Evolutionary conservation across 2,329 filamentous ascomycete genomes (phyloP).

Genomic region (Penicillium occitanis): DNA sequence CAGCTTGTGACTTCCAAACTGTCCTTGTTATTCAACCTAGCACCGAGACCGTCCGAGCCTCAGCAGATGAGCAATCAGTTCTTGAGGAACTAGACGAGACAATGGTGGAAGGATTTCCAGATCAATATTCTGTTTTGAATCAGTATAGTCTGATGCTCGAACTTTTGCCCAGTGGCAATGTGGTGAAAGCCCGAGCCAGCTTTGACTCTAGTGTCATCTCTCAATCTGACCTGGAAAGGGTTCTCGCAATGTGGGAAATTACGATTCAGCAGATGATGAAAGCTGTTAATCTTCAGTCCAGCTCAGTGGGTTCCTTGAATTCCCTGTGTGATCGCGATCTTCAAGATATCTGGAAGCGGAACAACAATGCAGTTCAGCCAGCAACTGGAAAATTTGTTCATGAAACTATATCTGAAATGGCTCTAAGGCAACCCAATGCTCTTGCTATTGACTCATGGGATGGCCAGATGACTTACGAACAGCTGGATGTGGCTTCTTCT

Average conservation of each 20-base stretch:
- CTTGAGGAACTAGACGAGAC: not conserved
- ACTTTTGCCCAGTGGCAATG: not conserved
- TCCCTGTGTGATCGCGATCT: not conserved
- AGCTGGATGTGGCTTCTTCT: not conserved
- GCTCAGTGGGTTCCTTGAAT: not conserved
- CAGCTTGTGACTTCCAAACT: not conserved
- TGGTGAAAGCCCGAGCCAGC: not conserved
- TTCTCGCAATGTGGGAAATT: not conserved
- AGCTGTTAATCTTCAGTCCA: not conserved
- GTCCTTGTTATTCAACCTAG: not conserved
- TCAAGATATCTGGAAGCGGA: not conserved
- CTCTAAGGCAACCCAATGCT: not conserved
- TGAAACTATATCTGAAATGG: not conserved
- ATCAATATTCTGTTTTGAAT: conserved; percentile 12
- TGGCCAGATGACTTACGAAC: not conserved
- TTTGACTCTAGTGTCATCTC: not conserved
- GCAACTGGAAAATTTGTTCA: not conserved
- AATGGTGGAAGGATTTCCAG: not conserved
- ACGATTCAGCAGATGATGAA: not conserved
- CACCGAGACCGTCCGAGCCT: not conserved
- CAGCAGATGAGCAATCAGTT: not conserved
- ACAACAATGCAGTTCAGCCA: not conserved
- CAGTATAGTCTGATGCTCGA: conserved; percentile 13
- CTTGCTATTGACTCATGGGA: not conserved
- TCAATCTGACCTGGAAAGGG: not conserved